Evolutionary conservation across 768 basidiomycete genomes (phyloP), one percentile per base, ranked within the genome.

Genomic region (Exidia glandulosa): DNA sequence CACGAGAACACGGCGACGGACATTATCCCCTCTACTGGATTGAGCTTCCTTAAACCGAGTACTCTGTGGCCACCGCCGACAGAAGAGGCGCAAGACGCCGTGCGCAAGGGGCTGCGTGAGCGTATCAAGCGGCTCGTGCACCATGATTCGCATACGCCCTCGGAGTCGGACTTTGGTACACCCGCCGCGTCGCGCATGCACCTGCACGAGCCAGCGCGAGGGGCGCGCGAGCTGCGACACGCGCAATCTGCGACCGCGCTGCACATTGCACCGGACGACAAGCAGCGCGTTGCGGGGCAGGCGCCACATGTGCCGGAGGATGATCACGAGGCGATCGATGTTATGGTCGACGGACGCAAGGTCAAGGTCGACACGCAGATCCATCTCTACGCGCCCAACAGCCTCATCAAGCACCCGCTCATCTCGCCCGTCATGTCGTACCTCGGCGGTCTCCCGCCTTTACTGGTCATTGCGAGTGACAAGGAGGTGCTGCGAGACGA

Each of bases 401-500:
- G 80, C 64, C 73, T 90, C 62, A 66, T 95, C 2, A 12, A 87
- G 81, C 68, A 81, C 78, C 61, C 76, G 83, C 47, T 94, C 84
- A 92, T 96, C 79, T 64, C 91, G 80, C 60, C 95, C 78, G 23
- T 80, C 79, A 16, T 83, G 81, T 57, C 85, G 83, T 72, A 75
- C 0, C 79, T 99, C 12, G 96, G 95, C 4, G 94, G 94, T 2
- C 72, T 99, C 0, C 91, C 91, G 2, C 96, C 96, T 13, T 67
- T 98, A 50, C 72, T 92, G 29, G 73, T 99, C 64, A 84, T 94
- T 63, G 88, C 85, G 1, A 85, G 95, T 41, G 89, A 96, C 59
- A 88, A 87, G 66, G 95, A 98, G 73, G 91, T 95, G 0, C 72
- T 97, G 47, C 77, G 94, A 58, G 95, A 98, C 68, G 95, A 97